Evolutionary conservation across 129 eudicot species (phyloP).

Genomic region (Cynara cardunculus): DNA sequence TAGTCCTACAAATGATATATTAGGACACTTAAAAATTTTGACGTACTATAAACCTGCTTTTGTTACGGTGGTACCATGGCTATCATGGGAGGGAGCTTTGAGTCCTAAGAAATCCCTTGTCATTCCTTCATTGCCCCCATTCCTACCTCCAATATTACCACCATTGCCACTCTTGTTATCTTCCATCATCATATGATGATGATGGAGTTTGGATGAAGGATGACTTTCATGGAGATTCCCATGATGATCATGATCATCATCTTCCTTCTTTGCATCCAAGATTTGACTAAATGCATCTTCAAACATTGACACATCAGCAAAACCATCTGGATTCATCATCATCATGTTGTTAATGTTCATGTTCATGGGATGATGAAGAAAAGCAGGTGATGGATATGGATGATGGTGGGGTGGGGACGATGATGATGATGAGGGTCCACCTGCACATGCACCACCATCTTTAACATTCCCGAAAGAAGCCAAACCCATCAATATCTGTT

Average conservation of each 20-base stretch:
- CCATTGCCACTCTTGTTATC: neutral
- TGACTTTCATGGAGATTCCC: conserved; percentile 5
- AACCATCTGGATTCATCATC: conserved; percentile 19
- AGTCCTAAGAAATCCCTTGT: conserved; percentile 91
- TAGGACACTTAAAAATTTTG: too few species aligned
- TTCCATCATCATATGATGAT: conserved; percentile 10
- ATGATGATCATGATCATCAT: neutral
- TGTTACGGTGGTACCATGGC: too few species aligned
- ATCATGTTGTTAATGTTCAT: conserved; percentile 28
- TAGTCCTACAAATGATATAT: too few species aligned
- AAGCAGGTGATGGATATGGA: conserved; percentile 49
- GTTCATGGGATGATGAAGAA: conserved; percentile 21
- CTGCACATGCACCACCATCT: conserved; percentile 28
- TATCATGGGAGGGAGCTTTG: conserved; percentile 52
- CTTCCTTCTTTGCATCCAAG: conserved; percentile 42
- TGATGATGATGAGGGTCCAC: conserved; percentile 24
- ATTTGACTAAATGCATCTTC: conserved; percentile 57
- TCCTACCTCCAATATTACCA: conserved; percentile 23
- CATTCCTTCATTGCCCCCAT: conserved; percentile 51
- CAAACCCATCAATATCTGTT: conserved; percentile 28
- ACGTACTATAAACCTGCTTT: too few species aligned
- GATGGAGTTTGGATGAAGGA: neutral
- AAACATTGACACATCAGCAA: conserved; percentile 42
- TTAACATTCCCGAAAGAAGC: conserved; percentile 54
- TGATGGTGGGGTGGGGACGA: conserved; percentile 22